Conservation (phyloP, 2,329 filamentous ascomycete species). For the Plenodomus biglobosus region DNA sequence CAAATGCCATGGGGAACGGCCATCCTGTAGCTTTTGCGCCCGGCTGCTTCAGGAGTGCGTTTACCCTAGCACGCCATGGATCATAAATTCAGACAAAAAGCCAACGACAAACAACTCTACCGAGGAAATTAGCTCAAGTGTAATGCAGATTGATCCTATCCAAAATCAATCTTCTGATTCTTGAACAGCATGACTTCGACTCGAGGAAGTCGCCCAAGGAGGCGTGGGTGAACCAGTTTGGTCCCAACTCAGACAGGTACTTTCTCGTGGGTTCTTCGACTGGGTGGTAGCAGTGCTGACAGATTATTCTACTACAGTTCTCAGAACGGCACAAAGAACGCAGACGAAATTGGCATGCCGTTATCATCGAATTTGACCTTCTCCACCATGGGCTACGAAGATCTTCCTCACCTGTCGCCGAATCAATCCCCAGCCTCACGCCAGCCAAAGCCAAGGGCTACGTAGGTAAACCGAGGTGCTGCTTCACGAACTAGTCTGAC, state of each 20-base stretch:
- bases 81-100: background rate
- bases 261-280: too few relatives aligned
- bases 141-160: background rate
- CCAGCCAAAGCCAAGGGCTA: background rate
- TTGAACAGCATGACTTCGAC: background rate
- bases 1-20: slow-evolving; percentile 11
- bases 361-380: background rate
- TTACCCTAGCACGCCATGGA: slow-evolving; percentile 1
- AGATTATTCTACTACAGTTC: background rate
- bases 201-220: too few relatives aligned
- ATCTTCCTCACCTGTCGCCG: background rate
- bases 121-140: background rate
- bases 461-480: background rate
- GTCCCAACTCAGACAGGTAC: too few relatives aligned
- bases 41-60: slow-evolving; percentile 7
- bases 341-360: background rate
- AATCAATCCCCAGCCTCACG: background rate
- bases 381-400: background rate
- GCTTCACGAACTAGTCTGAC: background rate
- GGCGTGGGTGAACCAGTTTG: too few relatives aligned
- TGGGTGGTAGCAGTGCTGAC: background rate
- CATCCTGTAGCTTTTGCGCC: slow-evolving; percentile 7
- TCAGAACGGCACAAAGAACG: background rate
- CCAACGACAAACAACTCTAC: background rate
- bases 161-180: background rate